Conservation (phyloP, 1,284 basidiomycete species). For the Tremellales sp. region DNA sequence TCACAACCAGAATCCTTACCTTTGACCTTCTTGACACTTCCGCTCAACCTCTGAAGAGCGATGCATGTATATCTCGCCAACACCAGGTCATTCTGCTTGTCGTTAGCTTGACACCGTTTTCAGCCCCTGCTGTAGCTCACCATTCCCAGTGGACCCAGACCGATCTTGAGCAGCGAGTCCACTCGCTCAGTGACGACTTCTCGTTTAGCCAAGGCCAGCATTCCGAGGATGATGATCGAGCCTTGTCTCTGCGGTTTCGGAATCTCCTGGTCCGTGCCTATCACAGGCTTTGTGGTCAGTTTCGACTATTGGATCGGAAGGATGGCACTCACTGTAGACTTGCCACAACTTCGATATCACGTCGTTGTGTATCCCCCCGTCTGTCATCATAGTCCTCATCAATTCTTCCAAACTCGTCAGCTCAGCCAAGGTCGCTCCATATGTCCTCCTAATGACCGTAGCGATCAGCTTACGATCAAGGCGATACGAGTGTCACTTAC, state of each 20-base stretch:
- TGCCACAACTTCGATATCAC: conserved; percentile 91
- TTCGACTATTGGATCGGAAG: no score
- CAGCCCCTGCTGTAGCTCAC: conserved; percentile 47
- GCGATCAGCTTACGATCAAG: conserved; percentile 1
- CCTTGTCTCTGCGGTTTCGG: conserved; percentile 82
- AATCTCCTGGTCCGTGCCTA: conserved; percentile 68
- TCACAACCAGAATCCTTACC: conserved; percentile 51
- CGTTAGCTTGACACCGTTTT: not conserved
- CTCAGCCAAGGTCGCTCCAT: conserved; percentile 88
- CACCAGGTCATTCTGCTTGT: conserved; percentile 69
- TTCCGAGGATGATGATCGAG: conserved; percentile 90
- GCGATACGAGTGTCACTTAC: conserved; percentile 55
- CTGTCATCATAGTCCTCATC: conserved; percentile 87
- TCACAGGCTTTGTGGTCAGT: not conserved
- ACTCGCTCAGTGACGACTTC: conserved; percentile 83
- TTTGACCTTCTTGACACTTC: conserved; percentile 96
- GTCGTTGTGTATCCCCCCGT: conserved; percentile 70
- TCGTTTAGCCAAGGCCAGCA: conserved; percentile 83
- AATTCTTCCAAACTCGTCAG: conserved; percentile 94
- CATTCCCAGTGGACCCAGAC: conserved; percentile 81
- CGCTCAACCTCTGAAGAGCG: conserved; percentile 84
- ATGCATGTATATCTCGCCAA: conserved; percentile 92
- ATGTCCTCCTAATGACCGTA: conserved; percentile 62
- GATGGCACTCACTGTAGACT: conserved; percentile 72
- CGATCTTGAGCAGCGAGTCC: conserved; percentile 79